Evolutionary conservation across 441 rosid species (phyloP).

Genomic region (Euphorbia schlechtendalii): DNA sequence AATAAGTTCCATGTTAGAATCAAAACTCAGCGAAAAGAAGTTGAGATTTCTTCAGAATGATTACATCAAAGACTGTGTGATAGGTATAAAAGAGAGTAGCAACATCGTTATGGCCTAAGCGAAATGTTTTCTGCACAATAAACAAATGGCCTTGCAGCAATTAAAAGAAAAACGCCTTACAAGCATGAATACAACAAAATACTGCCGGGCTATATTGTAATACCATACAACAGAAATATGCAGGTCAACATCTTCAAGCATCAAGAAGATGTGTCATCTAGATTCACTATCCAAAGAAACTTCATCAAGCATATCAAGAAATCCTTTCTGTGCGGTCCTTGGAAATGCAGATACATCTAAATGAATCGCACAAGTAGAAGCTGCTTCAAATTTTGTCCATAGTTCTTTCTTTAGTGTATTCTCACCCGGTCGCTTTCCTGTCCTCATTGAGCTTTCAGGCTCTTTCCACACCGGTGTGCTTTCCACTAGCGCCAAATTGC

Average conservation of each 20-base stretch:
- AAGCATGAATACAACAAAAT: not conserved
- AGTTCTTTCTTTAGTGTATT: slow-evolving; percentile 83
- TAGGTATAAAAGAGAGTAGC: not conserved
- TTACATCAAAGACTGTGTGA: no score
- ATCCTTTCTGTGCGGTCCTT: slow-evolving; percentile 49
- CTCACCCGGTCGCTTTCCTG: slow-evolving; percentile 68
- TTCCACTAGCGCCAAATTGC: slow-evolving; percentile 23
- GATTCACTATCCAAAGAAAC: slow-evolving; percentile 44
- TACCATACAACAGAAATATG: slow-evolving; percentile 9
- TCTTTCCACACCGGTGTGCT: slow-evolving; percentile 69
- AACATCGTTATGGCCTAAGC: not conserved
- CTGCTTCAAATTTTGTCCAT: slow-evolving; percentile 94
- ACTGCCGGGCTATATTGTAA: not conserved
- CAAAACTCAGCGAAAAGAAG: no score
- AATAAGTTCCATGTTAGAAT: no score
- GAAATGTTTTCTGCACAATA: not conserved
- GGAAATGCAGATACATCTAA: slow-evolving; percentile 27
- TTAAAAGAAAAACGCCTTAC: no score
- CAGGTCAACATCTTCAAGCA: slow-evolving; percentile 2
- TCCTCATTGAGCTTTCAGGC: slow-evolving; percentile 39
- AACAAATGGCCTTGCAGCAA: not conserved
- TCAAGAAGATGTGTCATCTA: slow-evolving; percentile 19
- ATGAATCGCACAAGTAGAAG: slow-evolving; percentile 32
- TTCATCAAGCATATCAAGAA: slow-evolving; percentile 88
- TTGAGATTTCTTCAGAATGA: no score